Evolutionary conservation across 306 rosid genomes (phyloP).

Genomic region (Ceratonia siliqua): DNA sequence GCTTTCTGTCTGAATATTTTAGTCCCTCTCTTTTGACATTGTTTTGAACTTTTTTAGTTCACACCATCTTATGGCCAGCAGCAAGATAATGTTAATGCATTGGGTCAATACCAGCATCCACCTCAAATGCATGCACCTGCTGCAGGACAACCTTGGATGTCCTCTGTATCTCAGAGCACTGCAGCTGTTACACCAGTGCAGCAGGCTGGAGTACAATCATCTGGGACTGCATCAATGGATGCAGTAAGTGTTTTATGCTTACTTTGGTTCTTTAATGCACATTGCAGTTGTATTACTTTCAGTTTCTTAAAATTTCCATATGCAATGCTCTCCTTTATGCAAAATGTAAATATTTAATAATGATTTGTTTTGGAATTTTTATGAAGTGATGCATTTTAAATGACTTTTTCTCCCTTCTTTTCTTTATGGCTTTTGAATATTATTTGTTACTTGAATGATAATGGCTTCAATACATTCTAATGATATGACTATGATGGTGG

Average conservation of each 20-base stretch:
- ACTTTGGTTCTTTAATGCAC: neutral
- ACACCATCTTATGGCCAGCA: slow-evolving; percentile 67
- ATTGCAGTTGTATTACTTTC: neutral
- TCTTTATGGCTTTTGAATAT: neutral
- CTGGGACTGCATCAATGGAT: slow-evolving; percentile 54
- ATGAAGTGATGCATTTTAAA: slow-evolving; percentile 16
- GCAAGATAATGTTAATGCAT: slow-evolving; percentile 61
- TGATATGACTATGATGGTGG: neutral
- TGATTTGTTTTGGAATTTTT: slow-evolving; percentile 18
- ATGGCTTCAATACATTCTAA: slow-evolving; percentile 10
- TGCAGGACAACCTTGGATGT: slow-evolving; percentile 75
- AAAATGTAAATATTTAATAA: slow-evolving; percentile 15
- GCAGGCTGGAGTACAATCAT: slow-evolving; percentile 63
- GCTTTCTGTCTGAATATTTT: slow-evolving; percentile 14
- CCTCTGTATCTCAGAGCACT: slow-evolving; percentile 68
- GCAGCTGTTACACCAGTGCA: slow-evolving; percentile 51
- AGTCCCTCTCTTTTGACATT: slow-evolving; percentile 5
- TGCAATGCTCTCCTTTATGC: neutral
- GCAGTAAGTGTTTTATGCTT: slow-evolving; percentile 46
- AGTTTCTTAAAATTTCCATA: slow-evolving; percentile 18
- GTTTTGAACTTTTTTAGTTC: slow-evolving; percentile 52
- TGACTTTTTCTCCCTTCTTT: neutral
- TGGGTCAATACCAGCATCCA: slow-evolving; percentile 66
- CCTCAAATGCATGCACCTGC: slow-evolving; percentile 78
- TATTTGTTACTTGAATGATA: slow-evolving; percentile 14